Percentiles rank a stretch among this genome's conserved stretches.
phyloP scores from a whole-genome alignment of 148 eudicot species.

The Vaccinium myrtillus region DNA sequence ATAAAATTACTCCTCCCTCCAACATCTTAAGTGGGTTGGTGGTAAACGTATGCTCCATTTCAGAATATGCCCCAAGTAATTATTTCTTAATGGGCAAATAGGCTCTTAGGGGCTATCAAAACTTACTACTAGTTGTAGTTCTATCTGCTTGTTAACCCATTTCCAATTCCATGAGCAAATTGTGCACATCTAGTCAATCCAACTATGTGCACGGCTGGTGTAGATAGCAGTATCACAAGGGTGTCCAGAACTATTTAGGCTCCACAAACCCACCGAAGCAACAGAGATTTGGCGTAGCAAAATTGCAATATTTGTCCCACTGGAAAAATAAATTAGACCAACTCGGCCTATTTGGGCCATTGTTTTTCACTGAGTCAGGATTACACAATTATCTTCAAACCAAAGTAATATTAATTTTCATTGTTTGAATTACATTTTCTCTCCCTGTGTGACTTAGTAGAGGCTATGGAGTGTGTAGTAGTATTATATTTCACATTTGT shows the following conservation, averaged over 20 bases:
- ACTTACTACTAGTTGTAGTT: not conserved
- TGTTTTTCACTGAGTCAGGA: not conserved
- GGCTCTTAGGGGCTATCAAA: not conserved
- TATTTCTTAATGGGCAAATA: not conserved
- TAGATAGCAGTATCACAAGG: not conserved
- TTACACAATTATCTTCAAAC: not conserved
- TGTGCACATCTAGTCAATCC: conserved; percentile 6
- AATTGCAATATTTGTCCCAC: not conserved
- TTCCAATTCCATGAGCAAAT: not conserved
- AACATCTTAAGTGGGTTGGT: not conserved
- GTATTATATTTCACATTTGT: not conserved
- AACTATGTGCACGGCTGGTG: not conserved
- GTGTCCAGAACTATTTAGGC: not conserved
- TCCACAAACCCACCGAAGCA: not conserved
- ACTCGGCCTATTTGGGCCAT: not conserved
- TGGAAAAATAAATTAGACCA: not conserved
- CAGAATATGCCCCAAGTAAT: not conserved
- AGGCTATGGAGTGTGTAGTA: not conserved
- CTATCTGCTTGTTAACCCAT: not conserved
- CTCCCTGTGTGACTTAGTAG: not conserved
- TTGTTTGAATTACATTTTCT: not conserved
- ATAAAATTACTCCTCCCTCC: not conserved
- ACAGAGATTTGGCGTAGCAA: not conserved
- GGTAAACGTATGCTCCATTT: not conserved
- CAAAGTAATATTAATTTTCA: not conserved